These are phyloP conservation scores for Penicillium nucicola DNA, from an alignment of 495 filamentous ascomycete genomes.

Conservation along the genomic window DNA sequence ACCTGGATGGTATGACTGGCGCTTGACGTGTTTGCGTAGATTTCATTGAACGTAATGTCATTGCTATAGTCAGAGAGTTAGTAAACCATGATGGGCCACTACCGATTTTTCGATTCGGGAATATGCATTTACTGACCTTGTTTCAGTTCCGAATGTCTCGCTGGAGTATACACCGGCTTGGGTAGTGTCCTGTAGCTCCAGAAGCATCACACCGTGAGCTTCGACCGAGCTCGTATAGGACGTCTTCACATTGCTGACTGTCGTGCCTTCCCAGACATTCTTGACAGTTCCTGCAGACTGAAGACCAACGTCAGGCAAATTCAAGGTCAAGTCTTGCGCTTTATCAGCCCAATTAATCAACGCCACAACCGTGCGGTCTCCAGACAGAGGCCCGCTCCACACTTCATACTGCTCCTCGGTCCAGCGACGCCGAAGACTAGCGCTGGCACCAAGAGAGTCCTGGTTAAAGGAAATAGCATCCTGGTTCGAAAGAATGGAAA, in stretches of 20 bases:
- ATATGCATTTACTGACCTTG: conserved; percentile 30
- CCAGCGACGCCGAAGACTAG: conserved; percentile 30
- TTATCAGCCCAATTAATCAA: conserved; percentile 45
- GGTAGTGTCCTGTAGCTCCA: conserved; percentile 37
- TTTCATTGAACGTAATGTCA: conserved; percentile 23
- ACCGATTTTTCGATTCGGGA: too few species aligned
- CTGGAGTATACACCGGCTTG: conserved; percentile 23
- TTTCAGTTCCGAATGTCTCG: conserved; percentile 10
- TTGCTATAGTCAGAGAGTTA: neutral
- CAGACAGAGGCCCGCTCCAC: conserved; percentile 45
- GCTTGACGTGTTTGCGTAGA: conserved; percentile 39
- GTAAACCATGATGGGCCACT: neutral
- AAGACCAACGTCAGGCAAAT: conserved; percentile 39
- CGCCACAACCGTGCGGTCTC: conserved; percentile 35
- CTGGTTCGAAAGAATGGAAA: conserved; percentile 44
- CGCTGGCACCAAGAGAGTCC: conserved; percentile 47
- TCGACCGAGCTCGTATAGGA: conserved; percentile 34
- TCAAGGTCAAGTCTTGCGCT: conserved; percentile 33
- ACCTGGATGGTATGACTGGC: conserved; percentile 26
- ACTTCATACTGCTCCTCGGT: conserved; percentile 46
- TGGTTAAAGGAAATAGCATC: conserved; percentile 54
- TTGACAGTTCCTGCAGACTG: conserved; percentile 35
- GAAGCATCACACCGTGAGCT: conserved; percentile 41
- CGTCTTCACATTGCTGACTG: conserved; percentile 29
- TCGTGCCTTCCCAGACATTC: conserved; percentile 40